A percentile compares a stretch with the other conserved stretches of the same genome.
Conservation (phyloP, 1,284 basidiomycete genomes). For the Coriolopsis trogii region DNA sequence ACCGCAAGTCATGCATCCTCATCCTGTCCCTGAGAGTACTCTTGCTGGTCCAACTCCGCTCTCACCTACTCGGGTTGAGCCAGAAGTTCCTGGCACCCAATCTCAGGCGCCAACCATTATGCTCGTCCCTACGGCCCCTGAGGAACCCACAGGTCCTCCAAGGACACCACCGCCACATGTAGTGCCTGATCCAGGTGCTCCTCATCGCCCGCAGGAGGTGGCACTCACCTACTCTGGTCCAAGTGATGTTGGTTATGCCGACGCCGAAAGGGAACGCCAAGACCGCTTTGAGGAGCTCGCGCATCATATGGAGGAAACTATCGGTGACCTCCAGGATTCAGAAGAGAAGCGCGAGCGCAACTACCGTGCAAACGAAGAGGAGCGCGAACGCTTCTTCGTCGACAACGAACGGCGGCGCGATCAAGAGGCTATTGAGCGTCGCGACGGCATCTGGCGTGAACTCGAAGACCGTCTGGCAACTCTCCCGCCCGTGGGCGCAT, state of each 20-base stretch:
- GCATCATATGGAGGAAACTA: slow-evolving; percentile 46
- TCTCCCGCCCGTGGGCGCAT: slow-evolving; percentile 19
- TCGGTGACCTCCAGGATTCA: slow-evolving; percentile 51
- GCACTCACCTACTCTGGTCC: slow-evolving; percentile 33
- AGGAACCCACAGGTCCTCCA: too few species aligned
- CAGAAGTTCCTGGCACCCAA: too few species aligned
- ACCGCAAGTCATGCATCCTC: too few species aligned
- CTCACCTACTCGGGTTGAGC: too few species aligned
- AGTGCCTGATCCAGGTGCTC: background rate
- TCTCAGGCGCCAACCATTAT: too few species aligned
- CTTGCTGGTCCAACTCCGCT: too few species aligned
- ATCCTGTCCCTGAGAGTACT: too few species aligned
- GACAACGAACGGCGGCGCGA: slow-evolving; percentile 61
- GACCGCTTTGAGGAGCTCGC: slow-evolving; percentile 61
- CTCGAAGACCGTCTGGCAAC: slow-evolving; percentile 39
- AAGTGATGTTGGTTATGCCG: slow-evolving; percentile 42
- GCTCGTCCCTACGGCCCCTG: too few species aligned
- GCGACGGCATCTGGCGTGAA: slow-evolving; percentile 51
- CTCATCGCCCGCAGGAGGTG: background rate
- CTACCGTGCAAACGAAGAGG: slow-evolving; percentile 66
- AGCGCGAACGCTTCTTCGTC: slow-evolving; percentile 60
- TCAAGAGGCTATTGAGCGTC: slow-evolving; percentile 47
- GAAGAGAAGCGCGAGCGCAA: slow-evolving; percentile 64
- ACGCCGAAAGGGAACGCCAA: slow-evolving; percentile 54
- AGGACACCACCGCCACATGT: too few species aligned